Conservation (phyloP, 495 filamentous ascomycete genomes). For the Podospora fimiseda region DNA sequence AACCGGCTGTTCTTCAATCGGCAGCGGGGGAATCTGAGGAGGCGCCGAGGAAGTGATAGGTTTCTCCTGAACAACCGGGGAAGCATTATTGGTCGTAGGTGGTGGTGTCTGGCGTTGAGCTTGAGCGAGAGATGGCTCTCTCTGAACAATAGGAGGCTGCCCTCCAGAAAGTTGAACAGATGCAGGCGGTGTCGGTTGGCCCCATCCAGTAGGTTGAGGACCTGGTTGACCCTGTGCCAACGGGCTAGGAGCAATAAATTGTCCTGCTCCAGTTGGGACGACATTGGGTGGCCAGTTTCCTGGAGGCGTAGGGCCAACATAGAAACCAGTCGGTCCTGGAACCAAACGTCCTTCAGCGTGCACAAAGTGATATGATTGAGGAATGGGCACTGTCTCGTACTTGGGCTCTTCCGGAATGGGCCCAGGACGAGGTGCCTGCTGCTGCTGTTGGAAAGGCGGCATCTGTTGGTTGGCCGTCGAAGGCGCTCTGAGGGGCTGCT, state of each 20-base stretch:
- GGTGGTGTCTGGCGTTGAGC: neutral
- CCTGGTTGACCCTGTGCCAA: too few species aligned
- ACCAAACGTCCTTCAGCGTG: slow-evolving; percentile 37
- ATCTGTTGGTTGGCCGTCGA: neutral
- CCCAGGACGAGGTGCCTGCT: slow-evolving; percentile 3
- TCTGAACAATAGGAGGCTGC: neutral
- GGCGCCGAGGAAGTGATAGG: too few species aligned
- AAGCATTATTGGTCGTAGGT: too few species aligned
- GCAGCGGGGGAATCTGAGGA: too few species aligned
- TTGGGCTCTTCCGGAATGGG: slow-evolving; percentile 26
- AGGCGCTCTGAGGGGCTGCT: neutral
- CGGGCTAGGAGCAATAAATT: too few species aligned
- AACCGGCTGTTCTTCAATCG: too few species aligned
- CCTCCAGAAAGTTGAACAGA: neutral
- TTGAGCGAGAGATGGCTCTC: neutral
- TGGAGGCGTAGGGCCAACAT: slow-evolving; percentile 20
- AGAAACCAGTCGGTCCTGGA: slow-evolving; percentile 32
- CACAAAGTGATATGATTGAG: slow-evolving; percentile 38
- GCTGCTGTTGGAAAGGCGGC: slow-evolving; percentile 5
- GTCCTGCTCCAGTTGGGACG: neutral
- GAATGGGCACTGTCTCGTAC: slow-evolving; percentile 44
- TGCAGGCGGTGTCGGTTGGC: neutral
- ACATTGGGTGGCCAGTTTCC: neutral
- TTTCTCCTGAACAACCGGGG: too few species aligned
- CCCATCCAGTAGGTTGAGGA: neutral